These are phyloP conservation scores for Digitaria exilis DNA, from an alignment of 202 grass and related monocot species.

Conservation along the genomic window DNA sequence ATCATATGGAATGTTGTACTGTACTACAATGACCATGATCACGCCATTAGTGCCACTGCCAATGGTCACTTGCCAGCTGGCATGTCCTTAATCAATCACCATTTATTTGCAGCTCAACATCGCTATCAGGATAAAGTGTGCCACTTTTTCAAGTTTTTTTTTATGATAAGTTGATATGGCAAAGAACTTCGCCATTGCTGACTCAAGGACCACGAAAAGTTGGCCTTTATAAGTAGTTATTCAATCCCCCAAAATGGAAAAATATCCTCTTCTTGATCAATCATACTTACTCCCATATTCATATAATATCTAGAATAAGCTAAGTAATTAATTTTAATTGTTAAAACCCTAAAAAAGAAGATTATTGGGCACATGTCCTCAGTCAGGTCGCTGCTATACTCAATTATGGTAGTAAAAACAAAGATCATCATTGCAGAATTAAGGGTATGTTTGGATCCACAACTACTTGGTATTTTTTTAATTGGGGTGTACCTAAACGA, in stretches of 20 bases:
- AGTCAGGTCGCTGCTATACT: too few species aligned
- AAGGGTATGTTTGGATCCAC: too few species aligned
- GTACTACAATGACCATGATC: background rate
- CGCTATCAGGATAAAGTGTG: conserved; percentile 22
- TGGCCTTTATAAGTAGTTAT: background rate
- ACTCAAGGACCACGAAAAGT: background rate
- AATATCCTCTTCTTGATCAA: too few species aligned
- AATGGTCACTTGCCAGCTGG: background rate
- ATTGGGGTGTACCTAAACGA: too few species aligned
- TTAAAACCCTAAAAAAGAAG: background rate
- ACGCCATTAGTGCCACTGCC: background rate
- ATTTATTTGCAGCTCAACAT: background rate
- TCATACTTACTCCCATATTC: too few species aligned
- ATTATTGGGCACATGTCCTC: background rate
- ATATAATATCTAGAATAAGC: too few species aligned
- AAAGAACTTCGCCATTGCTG: background rate
- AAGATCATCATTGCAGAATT: too few species aligned
- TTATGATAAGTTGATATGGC: background rate
- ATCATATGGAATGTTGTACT: background rate
- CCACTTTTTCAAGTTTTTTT: background rate
- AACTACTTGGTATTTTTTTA: too few species aligned
- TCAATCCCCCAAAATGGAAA: too few species aligned
- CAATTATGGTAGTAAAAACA: too few species aligned
- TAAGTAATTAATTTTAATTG: too few species aligned
- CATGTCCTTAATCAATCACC: background rate